Conservation (phyloP, 2,329 filamentous ascomycete species). For the Nothophoma quercina region DNA sequence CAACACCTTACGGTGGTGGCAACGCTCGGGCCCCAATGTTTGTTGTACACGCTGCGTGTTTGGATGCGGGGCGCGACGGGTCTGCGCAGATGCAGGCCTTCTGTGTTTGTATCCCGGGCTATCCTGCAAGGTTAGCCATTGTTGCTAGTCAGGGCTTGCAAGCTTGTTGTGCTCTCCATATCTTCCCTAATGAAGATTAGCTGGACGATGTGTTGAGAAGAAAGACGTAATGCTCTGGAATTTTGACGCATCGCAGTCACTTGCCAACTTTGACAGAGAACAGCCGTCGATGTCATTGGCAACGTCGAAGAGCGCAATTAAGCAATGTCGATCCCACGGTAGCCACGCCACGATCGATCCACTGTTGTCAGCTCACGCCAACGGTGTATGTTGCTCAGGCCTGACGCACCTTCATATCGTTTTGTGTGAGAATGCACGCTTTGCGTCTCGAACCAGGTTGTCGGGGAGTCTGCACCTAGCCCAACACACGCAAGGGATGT, state of each 20-base stretch:
- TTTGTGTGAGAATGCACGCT: constrained; percentile 29
- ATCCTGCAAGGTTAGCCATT: constrained; percentile 33
- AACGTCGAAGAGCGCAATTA: neutral
- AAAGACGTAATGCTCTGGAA: neutral
- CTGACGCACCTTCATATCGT: constrained; percentile 25
- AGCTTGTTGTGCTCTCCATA: constrained; percentile 15
- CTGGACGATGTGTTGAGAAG: neutral
- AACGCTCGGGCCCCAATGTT: constrained; percentile 6
- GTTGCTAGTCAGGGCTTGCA: constrained; percentile 10
- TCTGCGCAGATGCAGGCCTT: constrained; percentile 22
- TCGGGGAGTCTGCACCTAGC: constrained; percentile 22
- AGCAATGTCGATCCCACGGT: neutral
- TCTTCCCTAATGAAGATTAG: constrained; percentile 13
- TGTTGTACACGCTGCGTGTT: constrained; percentile 34
- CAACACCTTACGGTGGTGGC: constrained; percentile 13
- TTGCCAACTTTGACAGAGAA: neutral
- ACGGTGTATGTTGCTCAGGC: constrained; percentile 12
- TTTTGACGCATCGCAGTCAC: neutral
- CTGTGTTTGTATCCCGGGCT: constrained; percentile 21
- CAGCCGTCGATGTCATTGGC: neutral
- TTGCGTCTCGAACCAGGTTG: constrained; percentile 29
- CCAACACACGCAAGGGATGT: constrained; percentile 30
- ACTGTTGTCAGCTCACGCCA: constrained; percentile 8
- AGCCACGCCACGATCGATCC: constrained; percentile 2
- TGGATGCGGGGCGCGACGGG: constrained; percentile 28